Evolutionary conservation across 2,329 filamentous ascomycete genomes (phyloP).

Genomic region (Pezicula carpinea): DNA sequence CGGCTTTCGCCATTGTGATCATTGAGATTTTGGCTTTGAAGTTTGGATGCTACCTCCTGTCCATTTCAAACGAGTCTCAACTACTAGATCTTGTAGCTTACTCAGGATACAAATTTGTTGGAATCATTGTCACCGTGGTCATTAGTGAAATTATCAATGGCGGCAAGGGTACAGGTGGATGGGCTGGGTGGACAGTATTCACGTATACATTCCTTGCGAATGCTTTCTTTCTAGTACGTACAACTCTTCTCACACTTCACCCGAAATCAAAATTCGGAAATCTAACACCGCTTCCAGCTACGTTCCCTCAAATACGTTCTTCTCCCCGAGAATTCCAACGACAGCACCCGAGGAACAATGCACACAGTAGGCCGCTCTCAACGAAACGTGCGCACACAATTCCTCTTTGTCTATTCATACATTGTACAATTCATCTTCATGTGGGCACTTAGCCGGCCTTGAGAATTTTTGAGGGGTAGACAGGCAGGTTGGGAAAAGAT

Average conservation of each 20-base stretch:
- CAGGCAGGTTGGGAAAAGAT: not conserved
- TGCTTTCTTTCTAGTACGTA: constrained; percentile 83
- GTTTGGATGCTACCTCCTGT: constrained; percentile 87
- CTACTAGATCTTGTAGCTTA: constrained; percentile 93
- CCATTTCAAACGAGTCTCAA: constrained; percentile 90
- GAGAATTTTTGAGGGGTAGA: not conserved
- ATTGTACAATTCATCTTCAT: constrained; percentile 92
- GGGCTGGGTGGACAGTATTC: constrained; percentile 86
- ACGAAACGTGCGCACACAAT: constrained; percentile 82
- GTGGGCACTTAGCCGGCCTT: constrained; percentile 64
- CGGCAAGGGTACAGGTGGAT: constrained; percentile 78
- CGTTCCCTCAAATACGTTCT: constrained; percentile 94
- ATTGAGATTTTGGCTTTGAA: constrained; percentile 89
- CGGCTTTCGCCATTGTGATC: constrained; percentile 75
- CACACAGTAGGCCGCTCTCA: constrained; percentile 78
- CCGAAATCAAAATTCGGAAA: not conserved
- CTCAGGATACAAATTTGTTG: constrained; percentile 97
- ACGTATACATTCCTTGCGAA: constrained; percentile 90
- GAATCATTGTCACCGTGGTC: constrained; percentile 84
- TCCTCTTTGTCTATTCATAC: constrained; percentile 92
- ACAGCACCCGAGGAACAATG: constrained; percentile 52
- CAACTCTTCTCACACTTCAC: not conserved
- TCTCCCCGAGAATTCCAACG: constrained; percentile 72
- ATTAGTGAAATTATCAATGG: constrained; percentile 73
- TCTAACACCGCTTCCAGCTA: constrained; percentile 50